A percentile compares a stretch with the other conserved stretches of the same genome.
These are phyloP conservation scores for Xylariaceae sp. DNA, from an alignment of 2,329 filamentous ascomycete genomes.

Conservation along the genomic window DNA sequence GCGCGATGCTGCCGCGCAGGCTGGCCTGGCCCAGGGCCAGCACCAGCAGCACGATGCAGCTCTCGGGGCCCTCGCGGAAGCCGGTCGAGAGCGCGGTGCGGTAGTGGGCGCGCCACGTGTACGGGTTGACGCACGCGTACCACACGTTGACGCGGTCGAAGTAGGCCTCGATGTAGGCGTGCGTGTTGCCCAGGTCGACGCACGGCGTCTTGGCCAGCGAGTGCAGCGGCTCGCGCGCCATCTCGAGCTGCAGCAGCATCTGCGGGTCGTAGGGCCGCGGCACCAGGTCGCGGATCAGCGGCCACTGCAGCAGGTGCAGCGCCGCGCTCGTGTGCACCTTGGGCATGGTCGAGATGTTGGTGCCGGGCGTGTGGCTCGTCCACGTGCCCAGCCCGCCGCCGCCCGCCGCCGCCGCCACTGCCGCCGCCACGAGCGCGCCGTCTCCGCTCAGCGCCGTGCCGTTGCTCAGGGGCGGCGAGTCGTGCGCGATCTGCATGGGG, in stretches of 20 bases:
- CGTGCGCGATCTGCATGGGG: slow-evolving; percentile 48
- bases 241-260: slow-evolving; percentile 73
- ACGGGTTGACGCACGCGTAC: slow-evolving; percentile 80
- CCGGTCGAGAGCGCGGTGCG: slow-evolving; percentile 66
- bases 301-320: slow-evolving; percentile 71
- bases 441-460: slow-evolving; percentile 54
- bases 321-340: slow-evolving; percentile 77
- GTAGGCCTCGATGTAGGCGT: slow-evolving; percentile 69
- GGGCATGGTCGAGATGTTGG: slow-evolving; percentile 78
- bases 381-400: slow-evolving; percentile 65
- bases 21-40: slow-evolving; percentile 71
- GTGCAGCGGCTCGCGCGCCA: slow-evolving; percentile 68
- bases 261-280: slow-evolving; percentile 72
- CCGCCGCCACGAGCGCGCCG: slow-evolving; percentile 40
- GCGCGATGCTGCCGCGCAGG: slow-evolving; percentile 67
- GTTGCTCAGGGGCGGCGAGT: slow-evolving; percentile 59
- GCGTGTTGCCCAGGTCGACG: slow-evolving; percentile 66
- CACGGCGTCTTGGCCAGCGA: slow-evolving; percentile 56
- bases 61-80: slow-evolving; percentile 72
- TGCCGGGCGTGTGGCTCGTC: slow-evolving; percentile 44
- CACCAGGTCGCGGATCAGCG: slow-evolving; percentile 70
- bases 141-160: slow-evolving; percentile 77
- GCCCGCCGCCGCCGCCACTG: slow-evolving; percentile 48
- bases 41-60: slow-evolving; percentile 73
- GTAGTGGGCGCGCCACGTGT: slow-evolving; percentile 71